Conservation (phyloP, 306 rosid species). For the Quillaja saponaria region DNA sequence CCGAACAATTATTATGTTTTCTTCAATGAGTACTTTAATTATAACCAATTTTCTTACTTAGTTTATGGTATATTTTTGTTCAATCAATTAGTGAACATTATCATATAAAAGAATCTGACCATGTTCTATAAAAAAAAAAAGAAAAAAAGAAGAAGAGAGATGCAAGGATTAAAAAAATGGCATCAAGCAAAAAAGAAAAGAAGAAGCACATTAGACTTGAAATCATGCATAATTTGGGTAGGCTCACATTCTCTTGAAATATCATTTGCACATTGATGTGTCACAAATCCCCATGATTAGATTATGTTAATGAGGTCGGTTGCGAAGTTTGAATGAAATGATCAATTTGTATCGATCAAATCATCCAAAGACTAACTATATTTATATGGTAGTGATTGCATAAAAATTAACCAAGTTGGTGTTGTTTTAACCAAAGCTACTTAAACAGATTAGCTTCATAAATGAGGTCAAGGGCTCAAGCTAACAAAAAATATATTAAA, state of each 20-base stretch:
- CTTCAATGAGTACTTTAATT: background rate
- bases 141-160: too few relatives aligned
- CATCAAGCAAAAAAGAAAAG: constrained; percentile 9
- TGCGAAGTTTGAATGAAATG: constrained; percentile 31
- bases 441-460: too few relatives aligned
- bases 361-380: constrained; percentile 23
- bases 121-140: constrained; percentile 23
- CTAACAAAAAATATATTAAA: too few relatives aligned
- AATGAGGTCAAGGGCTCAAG: too few relatives aligned
- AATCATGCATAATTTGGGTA: constrained; percentile 28
- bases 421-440: too few relatives aligned
- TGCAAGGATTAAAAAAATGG: too few relatives aligned
- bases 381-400: constrained; percentile 18
- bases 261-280: constrained; percentile 40
- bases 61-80: constrained; percentile 9
- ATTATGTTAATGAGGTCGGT: constrained; percentile 45
- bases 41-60: background rate
- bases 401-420: too few relatives aligned
- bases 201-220: background rate
- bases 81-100: constrained; percentile 8
- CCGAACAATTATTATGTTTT: constrained; percentile 33
- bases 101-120: constrained; percentile 43
- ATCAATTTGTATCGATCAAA: constrained; percentile 25
- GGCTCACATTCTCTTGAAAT: constrained; percentile 29
- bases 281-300: constrained; percentile 47